Evolutionary conservation across 1,139 yeast genomes (phyloP).

Genomic region (Sugiyamaella neomexicana): DNA sequence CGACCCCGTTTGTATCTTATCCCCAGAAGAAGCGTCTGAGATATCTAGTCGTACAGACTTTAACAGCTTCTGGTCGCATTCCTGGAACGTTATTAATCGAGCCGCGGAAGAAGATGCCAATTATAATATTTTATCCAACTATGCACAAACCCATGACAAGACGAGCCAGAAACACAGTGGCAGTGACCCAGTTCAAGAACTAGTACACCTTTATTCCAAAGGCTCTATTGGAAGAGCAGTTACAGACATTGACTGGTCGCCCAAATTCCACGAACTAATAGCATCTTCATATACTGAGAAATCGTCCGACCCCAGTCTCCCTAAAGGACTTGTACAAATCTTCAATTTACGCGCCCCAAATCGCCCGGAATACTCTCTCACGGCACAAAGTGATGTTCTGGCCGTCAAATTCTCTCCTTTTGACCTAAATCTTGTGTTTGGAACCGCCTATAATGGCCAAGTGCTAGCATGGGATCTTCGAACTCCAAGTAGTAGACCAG

Average conservation of each 20-base stretch:
- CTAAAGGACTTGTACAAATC: conserved; percentile 43
- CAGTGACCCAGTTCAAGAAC: conserved; percentile 25
- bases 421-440: conserved; percentile 44
- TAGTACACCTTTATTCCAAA: conserved; percentile 32
- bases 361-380: conserved; percentile 53
- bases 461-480: conserved; percentile 49
- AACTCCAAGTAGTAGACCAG: conserved; percentile 34
- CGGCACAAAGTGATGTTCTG: conserved; percentile 49
- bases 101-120: conserved; percentile 40
- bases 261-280: conserved; percentile 46
- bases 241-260: conserved; percentile 47
- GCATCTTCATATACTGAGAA: conserved; percentile 43
- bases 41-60: conserved; percentile 17
- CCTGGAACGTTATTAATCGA: conserved; percentile 46
- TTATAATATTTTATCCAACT: conserved; percentile 41
- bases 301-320: conserved; percentile 30
- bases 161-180: conserved; percentile 15
- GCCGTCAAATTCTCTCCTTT: conserved; percentile 44
- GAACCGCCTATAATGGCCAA: conserved; percentile 53
- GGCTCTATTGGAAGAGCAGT: conserved; percentile 39
- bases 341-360: conserved; percentile 45
- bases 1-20: not conserved
- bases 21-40: conserved; percentile 3
- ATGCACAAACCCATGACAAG: conserved; percentile 27
- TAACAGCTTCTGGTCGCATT: conserved; percentile 40